These are phyloP conservation scores for Cardiospermum halicacabum DNA, from an alignment of 345 rosid genomes.

Conservation along the genomic window DNA sequence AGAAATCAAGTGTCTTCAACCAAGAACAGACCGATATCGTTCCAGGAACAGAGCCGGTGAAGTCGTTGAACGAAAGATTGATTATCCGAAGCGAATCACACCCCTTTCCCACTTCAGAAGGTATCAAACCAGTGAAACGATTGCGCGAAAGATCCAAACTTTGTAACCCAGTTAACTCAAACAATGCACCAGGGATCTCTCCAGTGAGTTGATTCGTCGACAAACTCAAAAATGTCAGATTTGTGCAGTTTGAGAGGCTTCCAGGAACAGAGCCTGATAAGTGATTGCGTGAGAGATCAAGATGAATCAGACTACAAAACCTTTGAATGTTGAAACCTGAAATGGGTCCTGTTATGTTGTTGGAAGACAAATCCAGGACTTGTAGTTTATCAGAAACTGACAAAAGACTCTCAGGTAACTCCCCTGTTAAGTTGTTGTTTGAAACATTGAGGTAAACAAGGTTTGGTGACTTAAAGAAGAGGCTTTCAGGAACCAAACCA, in stretches of 20 bases:
- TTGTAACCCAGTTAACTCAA: constrained; percentile 50
- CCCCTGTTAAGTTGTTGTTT: constrained; percentile 62
- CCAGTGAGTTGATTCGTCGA: constrained; percentile 61
- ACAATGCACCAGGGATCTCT: constrained; percentile 58
- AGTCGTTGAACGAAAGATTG: constrained; percentile 64
- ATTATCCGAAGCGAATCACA: constrained; percentile 63
- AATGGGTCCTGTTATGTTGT: constrained; percentile 86
- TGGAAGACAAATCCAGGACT: constrained; percentile 68
- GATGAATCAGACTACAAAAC: constrained; percentile 54
- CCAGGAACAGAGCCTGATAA: constrained; percentile 50
- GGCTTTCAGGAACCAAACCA: constrained; percentile 55
- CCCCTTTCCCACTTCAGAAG: constrained; percentile 61
- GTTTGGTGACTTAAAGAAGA: constrained; percentile 53
- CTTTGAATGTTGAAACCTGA: constrained; percentile 46
- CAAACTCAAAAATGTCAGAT: constrained; percentile 56
- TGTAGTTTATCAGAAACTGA: constrained; percentile 51
- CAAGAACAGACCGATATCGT: constrained; percentile 63
- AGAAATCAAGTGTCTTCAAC: constrained; percentile 69
- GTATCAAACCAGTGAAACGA: constrained; percentile 76
- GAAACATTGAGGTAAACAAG: constrained; percentile 53
- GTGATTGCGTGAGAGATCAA: constrained; percentile 69
- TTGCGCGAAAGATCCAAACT: constrained; percentile 76
- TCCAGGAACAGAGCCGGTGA: constrained; percentile 67
- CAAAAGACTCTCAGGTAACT: constrained; percentile 54
- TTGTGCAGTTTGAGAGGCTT: constrained; percentile 72